Evolutionary conservation across 176 grass and related monocot species (phyloP).

Genomic region (Musa troglodytarum): DNA sequence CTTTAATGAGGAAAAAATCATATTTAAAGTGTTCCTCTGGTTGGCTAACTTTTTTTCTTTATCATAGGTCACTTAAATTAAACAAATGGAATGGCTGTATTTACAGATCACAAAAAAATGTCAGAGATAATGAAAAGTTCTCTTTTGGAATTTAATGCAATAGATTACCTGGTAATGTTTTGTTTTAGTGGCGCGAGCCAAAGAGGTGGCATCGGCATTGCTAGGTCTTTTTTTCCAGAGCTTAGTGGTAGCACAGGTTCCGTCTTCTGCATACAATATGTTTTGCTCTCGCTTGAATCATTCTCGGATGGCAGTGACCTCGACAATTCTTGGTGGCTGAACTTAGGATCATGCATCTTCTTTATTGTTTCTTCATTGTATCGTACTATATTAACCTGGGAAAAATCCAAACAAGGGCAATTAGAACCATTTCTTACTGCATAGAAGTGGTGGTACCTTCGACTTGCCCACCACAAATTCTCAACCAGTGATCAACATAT

Average conservation of each 20-base stretch:
- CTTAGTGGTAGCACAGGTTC: slow-evolving; percentile 26
- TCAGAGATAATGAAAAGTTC: slow-evolving; percentile 1
- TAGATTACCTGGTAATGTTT: slow-evolving; percentile 45
- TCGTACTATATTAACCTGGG: slow-evolving; percentile 64
- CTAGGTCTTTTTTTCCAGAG: slow-evolving; percentile 39
- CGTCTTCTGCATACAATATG: background rate
- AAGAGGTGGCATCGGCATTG: slow-evolving; percentile 70
- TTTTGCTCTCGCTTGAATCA: slow-evolving; percentile 10
- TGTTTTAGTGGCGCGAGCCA: slow-evolving; percentile 50
- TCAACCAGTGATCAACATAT: background rate
- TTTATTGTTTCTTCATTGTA: slow-evolving; percentile 46
- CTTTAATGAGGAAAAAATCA: background rate
- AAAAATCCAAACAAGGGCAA: slow-evolving; percentile 9
- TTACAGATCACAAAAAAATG: background rate
- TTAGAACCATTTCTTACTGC: background rate
- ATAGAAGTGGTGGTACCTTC: background rate
- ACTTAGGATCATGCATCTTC: slow-evolving; percentile 28
- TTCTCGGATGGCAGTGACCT: slow-evolving; percentile 28
- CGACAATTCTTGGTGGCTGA: slow-evolving; percentile 29
- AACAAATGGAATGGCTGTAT: background rate
- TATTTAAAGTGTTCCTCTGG: background rate
- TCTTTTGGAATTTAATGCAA: background rate
- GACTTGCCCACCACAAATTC: background rate
- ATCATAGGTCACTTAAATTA: background rate
- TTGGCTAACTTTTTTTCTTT: background rate